These are phyloP conservation scores for Dorcoceras hygrometricum DNA, from an alignment of 257 asterid species.

Conservation along the genomic window DNA sequence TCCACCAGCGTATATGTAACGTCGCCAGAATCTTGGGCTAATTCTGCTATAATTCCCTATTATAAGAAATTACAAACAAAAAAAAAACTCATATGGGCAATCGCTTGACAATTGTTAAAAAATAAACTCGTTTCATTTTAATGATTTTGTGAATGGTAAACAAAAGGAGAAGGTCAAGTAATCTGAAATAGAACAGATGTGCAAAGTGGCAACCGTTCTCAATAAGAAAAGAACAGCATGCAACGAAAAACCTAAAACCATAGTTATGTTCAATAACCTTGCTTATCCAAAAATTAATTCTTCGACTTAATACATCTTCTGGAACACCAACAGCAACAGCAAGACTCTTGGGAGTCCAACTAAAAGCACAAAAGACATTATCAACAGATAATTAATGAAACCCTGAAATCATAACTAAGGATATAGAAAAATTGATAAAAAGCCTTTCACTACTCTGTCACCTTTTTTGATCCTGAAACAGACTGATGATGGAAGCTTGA, in stretches of 20 bases:
- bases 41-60: conserved; percentile 86
- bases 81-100: too few species aligned
- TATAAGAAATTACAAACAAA: conserved; percentile 19
- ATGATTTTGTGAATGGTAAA: conserved; percentile 5
- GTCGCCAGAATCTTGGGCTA: conserved; percentile 53
- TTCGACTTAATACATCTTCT: conserved; percentile 65
- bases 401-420: conserved; percentile 8
- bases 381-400: conserved; percentile 6
- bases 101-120: background rate
- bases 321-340: conserved; percentile 86
- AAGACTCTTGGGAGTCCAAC: conserved; percentile 86
- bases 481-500: conserved; percentile 87
- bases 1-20: conserved; percentile 67
- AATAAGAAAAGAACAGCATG: background rate
- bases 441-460: conserved; percentile 24
- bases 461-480: conserved; percentile 88
- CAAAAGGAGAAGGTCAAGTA: background rate
- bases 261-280: conserved; percentile 44
- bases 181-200: background rate
- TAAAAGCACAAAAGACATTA: conserved; percentile 29
- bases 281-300: conserved; percentile 86
- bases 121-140: too few species aligned
- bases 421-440: background rate
- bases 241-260: conserved; percentile 4
- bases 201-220: conserved; percentile 1